Base-by-base conservation (phyloP, 2,329 filamentous ascomycete species). In the Microsporum ferrugineum region DNA sequence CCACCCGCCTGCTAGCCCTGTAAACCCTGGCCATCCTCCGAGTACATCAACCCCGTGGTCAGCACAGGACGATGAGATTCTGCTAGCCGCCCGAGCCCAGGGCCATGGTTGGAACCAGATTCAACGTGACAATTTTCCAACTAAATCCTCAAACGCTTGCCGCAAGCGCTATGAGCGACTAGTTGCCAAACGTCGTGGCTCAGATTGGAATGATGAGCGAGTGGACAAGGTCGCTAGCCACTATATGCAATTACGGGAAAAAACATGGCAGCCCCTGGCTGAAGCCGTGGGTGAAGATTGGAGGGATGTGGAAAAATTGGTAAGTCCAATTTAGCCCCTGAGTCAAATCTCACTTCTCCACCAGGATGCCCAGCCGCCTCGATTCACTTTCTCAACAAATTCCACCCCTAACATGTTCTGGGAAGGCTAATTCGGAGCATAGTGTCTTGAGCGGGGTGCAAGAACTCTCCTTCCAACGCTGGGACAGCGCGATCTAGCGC, bases 121-220 rank as follows among this genome's bases (percentile, higher is more conserved):
- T 70, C 86, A 90, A 68, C 79, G 80, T 63, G 83, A 81, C 64
- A 84, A 89, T 74, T 95, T 95, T 71, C 87, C 86, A 0, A 80
- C 76, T 71, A 95, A 95, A 78, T 81, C 80, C 10, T 75, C 87
- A 62, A 94, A 94, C 71, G 91, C 91, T 17, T 95, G 90, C 75
- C 88, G 90, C 65, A 95, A 95, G 77, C 84, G 90, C 60, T 89
- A 95, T 69, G 90, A 95, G 75, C 82, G 90, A 45, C 77, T 95
- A 66, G 86, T 92, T 80, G 88, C 92, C 75, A 84, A 86, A 66
- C 65, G 71, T 61, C 84, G 85, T 62, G 83, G 85, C 56, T 86
- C 89, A 67, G 87, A 91, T 68, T 94, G 89, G 86, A 88, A 92
- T 68, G 82, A 82, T 23, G 79, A 85, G 66, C 88, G 88, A 76